These are phyloP conservation scores for Hexamita inflata DNA, from an alignment of 208 protist species.

Conservation along the genomic window DNA sequence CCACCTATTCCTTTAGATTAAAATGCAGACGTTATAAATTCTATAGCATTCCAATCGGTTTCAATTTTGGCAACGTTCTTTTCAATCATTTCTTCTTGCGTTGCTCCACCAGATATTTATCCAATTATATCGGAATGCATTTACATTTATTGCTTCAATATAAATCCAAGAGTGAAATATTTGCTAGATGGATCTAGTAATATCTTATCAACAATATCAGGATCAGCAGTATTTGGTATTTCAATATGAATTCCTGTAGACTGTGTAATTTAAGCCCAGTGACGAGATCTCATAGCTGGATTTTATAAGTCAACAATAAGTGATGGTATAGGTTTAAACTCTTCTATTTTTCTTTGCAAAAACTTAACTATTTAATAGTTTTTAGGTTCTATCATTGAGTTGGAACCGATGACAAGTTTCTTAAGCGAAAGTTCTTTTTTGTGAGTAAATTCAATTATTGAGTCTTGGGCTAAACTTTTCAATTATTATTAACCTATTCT, in stretches of 20 bases:
- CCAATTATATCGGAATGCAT: background rate
- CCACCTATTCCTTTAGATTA: background rate
- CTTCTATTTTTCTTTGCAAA: too few species aligned
- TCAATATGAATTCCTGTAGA: background rate
- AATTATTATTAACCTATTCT: too few species aligned
- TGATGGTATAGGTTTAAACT: constrained; percentile 12
- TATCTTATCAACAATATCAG: background rate
- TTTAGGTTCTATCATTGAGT: too few species aligned
- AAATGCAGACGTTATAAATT: background rate
- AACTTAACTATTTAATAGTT: too few species aligned
- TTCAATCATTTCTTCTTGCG: constrained; percentile 9
- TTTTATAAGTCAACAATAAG: constrained; percentile 3
- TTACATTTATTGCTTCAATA: background rate
- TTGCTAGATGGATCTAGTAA: background rate
- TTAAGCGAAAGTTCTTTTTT: too few species aligned
- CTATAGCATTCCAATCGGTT: background rate
- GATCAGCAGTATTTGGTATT: background rate
- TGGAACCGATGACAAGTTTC: too few species aligned
- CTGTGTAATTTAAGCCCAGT: constrained; percentile 17
- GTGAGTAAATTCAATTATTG: too few species aligned
- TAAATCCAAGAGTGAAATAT: constrained; percentile 16
- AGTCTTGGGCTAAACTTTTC: too few species aligned
- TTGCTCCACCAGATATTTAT: constrained; percentile 12
- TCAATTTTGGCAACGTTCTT: background rate
- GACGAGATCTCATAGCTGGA: constrained; percentile 3